phyloP scores from a whole-genome alignment of 2,329 filamentous ascomycete genomes.

The Alternaria arborescens region DNA sequence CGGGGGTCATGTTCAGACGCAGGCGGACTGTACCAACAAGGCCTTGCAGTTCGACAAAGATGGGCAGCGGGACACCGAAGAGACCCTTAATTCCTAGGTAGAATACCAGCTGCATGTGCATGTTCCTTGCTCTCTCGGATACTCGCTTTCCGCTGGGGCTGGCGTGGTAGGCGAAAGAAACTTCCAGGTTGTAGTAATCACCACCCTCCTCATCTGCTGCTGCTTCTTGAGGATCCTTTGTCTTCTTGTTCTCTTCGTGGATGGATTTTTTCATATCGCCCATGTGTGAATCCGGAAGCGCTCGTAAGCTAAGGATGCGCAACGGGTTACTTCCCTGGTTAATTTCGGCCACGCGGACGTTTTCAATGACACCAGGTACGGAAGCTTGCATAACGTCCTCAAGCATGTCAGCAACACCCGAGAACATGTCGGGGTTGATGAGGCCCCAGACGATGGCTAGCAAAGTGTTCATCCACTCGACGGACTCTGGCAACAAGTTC shows the following conservation, averaged over 20 bases:
- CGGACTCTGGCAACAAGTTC: conserved; percentile 90
- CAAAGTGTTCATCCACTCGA: conserved; percentile 92
- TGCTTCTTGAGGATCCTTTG: conserved; percentile 84
- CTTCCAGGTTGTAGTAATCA: conserved; percentile 91
- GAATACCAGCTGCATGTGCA: conserved; percentile 97
- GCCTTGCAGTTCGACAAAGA: conserved; percentile 88
- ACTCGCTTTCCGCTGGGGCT: conserved; percentile 74
- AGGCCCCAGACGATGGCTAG: conserved; percentile 86
- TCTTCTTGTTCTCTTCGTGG: conserved; percentile 78
- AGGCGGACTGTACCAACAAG: conserved; percentile 89
- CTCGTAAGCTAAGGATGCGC: conserved; percentile 84
- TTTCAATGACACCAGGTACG: conserved; percentile 88
- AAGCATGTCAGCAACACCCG: conserved; percentile 87
- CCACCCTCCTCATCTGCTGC: conserved; percentile 90
- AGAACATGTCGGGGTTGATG: conserved; percentile 94
- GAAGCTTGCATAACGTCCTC: conserved; percentile 98
- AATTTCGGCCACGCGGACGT: conserved; percentile 93
- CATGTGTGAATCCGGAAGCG: conserved; percentile 83
- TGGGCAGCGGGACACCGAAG: conserved; percentile 86
- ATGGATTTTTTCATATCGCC: conserved; percentile 83
- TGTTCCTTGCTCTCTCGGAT: conserved; percentile 86
- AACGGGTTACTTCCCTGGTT: conserved; percentile 92
- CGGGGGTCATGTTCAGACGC: conserved; percentile 83
- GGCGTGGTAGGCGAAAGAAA: conserved; percentile 90
- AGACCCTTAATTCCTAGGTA: conserved; percentile 90